Evolutionary conservation across 306 rosid species (phyloP).

Genomic region (Crataegus laevigata): DNA sequence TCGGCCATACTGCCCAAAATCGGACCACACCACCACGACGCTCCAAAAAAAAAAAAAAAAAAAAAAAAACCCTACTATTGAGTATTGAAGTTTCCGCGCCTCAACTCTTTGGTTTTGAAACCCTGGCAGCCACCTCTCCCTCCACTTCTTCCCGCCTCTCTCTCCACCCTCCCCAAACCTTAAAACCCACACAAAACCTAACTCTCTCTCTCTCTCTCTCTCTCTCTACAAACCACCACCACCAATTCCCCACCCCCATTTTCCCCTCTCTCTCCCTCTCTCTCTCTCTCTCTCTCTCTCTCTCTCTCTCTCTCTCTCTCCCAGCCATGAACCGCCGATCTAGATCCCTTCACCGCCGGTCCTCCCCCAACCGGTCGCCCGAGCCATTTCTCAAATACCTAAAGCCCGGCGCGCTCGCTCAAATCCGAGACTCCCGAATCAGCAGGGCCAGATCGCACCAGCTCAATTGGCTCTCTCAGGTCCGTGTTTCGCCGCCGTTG

Average conservation of each 20-base stretch:
- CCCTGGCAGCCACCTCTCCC: constrained; percentile 21
- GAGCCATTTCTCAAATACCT: constrained; percentile 62
- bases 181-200: constrained; percentile 16
- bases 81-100: constrained; percentile 32
- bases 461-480: constrained; percentile 22
- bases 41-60: not conserved
- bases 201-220: not conserved
- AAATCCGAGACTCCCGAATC: constrained; percentile 73
- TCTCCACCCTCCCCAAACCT: constrained; percentile 17
- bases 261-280: not conserved
- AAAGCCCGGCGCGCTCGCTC: constrained; percentile 84
- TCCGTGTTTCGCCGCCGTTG: constrained; percentile 30
- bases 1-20: too few species aligned
- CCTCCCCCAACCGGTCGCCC: constrained; percentile 13
- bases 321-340: constrained; percentile 47
- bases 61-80: constrained; percentile 13
- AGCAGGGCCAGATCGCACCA: constrained; percentile 61
- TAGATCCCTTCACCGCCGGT: constrained; percentile 14
- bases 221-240: not conserved
- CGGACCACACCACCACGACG: not conserved
- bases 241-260: not conserved
- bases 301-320: not conserved
- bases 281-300: not conserved
- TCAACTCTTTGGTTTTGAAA: constrained; percentile 18
- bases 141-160: constrained; percentile 39